A percentile compares a stretch with the other conserved stretches of the same genome.
phyloP scores from a whole-genome alignment of 331 rosid genomes.

The Malus hybrid region DNA sequence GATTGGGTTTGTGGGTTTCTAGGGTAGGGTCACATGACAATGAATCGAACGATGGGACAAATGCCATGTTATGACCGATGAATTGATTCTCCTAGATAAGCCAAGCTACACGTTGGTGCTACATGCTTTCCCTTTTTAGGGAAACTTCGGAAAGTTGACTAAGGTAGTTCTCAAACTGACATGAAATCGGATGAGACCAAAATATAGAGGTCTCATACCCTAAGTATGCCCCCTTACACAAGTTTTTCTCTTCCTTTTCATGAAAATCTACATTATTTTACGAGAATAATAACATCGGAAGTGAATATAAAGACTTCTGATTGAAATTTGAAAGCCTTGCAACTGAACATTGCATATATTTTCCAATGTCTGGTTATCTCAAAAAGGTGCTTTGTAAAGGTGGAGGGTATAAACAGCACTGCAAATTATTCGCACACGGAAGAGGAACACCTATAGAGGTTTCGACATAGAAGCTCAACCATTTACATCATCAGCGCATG shows the following conservation, averaged over 20 bases:
- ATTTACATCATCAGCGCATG: constrained; percentile 22
- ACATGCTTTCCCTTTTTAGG: too few relatives aligned
- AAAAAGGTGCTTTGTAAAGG: background rate
- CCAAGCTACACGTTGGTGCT: too few relatives aligned
- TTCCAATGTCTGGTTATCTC: background rate
- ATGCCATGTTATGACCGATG: background rate
- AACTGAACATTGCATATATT: background rate
- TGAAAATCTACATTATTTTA: background rate
- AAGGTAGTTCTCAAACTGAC: too few relatives aligned
- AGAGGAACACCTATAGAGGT: constrained; percentile 14
- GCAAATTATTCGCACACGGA: background rate
- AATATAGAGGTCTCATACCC: too few relatives aligned
- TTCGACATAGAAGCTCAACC: constrained; percentile 14
- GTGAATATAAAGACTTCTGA: background rate
- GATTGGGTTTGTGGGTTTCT: background rate
- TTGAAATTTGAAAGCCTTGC: background rate
- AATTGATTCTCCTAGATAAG: background rate
- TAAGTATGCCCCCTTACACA: background rate
- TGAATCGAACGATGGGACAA: background rate
- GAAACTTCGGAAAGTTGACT: too few relatives aligned
- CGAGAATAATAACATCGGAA: too few relatives aligned
- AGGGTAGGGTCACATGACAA: background rate
- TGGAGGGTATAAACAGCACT: background rate
- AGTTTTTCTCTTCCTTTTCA: too few relatives aligned
- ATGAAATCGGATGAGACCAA: too few relatives aligned